These are phyloP conservation scores for Porcisia deanei DNA, from an alignment of 208 protist species.

Conservation along the genomic window DNA sequence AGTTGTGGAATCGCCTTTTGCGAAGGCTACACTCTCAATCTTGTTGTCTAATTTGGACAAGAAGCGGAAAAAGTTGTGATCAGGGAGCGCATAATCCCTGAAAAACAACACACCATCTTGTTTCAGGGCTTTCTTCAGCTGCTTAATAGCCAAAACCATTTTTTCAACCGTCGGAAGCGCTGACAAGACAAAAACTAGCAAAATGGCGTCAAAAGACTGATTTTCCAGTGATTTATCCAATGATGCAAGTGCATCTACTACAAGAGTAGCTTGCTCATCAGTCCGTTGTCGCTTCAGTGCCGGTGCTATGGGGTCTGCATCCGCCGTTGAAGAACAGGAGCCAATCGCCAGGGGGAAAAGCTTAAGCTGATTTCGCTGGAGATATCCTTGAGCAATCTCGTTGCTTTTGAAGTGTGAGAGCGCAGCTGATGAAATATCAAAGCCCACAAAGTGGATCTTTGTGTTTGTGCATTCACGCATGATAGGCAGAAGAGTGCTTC, in stretches of 20 bases:
- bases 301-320: not conserved
- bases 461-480: slow-evolving; percentile 51
- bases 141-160: slow-evolving; percentile 57
- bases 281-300: slow-evolving; percentile 26
- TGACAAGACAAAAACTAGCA: slow-evolving; percentile 87
- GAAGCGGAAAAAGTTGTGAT: slow-evolving; percentile 88
- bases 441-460: slow-evolving; percentile 55
- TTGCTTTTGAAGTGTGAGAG: slow-evolving; percentile 47
- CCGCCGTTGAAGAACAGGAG: not conserved
- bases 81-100: slow-evolving; percentile 74
- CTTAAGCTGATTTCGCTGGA: slow-evolving; percentile 16
- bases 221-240: slow-evolving; percentile 13
- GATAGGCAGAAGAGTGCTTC: slow-evolving; percentile 71
- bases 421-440: slow-evolving; percentile 61
- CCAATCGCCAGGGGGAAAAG: slow-evolving; percentile 51
- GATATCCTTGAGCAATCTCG: slow-evolving; percentile 38
- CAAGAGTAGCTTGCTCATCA: slow-evolving; percentile 18
- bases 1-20: slow-evolving; percentile 73
- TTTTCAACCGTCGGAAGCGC: slow-evolving; percentile 53
- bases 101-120: slow-evolving; percentile 61
- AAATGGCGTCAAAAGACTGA: slow-evolving; percentile 45
- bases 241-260: slow-evolving; percentile 30
- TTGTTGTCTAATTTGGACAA: slow-evolving; percentile 40
- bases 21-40: slow-evolving; percentile 36
- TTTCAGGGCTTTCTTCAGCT: slow-evolving; percentile 45